Evolutionary conservation across 768 basidiomycete species (phyloP), one percentile per base, ranked within the genome.

Genomic region (Leucosporidium scottii): DNA sequence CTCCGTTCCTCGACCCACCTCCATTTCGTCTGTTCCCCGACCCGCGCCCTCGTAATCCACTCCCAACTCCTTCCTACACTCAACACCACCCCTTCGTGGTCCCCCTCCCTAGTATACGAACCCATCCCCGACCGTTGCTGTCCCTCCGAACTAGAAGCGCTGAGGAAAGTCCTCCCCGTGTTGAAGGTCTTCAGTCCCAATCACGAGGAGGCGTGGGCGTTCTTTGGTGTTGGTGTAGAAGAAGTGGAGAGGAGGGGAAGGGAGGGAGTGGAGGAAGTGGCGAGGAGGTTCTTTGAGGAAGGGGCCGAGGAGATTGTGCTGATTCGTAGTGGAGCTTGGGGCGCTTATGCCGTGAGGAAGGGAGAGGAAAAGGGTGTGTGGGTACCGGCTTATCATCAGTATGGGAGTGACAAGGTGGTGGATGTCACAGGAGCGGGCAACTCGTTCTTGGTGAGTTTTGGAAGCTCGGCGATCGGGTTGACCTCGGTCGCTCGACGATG

Each of bases 371-470:
- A 68, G 0, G 81, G 81, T 31, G 74, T 73, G 60, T 93, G 91
- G 91, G 77, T 90, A 28, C 83, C 84, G 13, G 88, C 91, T 18
- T 92, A 83, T 75, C 91, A 89, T 87, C 79, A 79, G 9, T 75
- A 78, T 67, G 70, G 74, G 31, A 78, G 39, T 17, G 39, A 78
- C 27, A 84, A 82, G 64, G 81, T 93, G 21, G 83, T 87, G 3
- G 91, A 93, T 77, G 90, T 91, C 30, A 93, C 91, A 70, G 91
- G 92, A 54, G 91, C 90, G n/a, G 92, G 92, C 21, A 94, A 94
- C 77, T 83, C 85, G 67, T 94, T 93, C 77, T 81, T 93, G 89
- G 91, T 90, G 66, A 66, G 79, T 76, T 56, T 34, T 23, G 53
- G 48, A 20, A 64, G 31, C 65, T 54, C 69, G 50, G 59, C 39